phyloP scores from a whole-genome alignment of 2,329 filamentous ascomycete species.

The Colletotrichum neosansevieriae region DNA sequence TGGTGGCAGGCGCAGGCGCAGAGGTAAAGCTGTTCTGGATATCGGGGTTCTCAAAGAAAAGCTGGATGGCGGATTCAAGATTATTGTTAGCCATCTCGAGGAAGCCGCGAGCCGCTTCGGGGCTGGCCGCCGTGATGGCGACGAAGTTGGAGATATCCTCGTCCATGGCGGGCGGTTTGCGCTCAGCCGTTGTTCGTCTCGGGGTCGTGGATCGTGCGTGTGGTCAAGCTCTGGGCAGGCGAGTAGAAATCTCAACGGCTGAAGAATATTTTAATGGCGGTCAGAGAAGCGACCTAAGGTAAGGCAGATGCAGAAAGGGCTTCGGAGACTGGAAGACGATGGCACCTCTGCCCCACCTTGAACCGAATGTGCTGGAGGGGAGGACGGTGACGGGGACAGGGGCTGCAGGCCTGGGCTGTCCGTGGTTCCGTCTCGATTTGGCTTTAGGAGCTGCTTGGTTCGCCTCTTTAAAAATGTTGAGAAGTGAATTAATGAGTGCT shows the following conservation, averaged over 20 bases:
- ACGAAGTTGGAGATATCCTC: conserved; percentile 83
- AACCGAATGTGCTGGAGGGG: conserved; percentile 24
- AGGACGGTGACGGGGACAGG: neutral
- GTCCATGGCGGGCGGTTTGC: conserved; percentile 65
- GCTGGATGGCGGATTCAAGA: conserved; percentile 85
- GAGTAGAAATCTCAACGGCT: too few relatives aligned
- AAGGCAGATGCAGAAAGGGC: conserved; percentile 11
- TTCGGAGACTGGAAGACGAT: conserved; percentile 14
- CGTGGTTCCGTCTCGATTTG: neutral
- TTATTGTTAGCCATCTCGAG: conserved; percentile 87
- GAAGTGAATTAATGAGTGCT: neutral
- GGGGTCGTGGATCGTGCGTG: too few relatives aligned
- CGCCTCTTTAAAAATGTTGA: neutral
- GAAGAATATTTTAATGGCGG: conserved; percentile 12
- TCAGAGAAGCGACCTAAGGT: conserved; percentile 8
- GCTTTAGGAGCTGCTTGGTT: neutral
- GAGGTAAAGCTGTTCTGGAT: conserved; percentile 64
- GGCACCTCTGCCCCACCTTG: conserved; percentile 38
- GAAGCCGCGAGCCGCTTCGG: conserved; percentile 83
- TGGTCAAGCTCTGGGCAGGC: too few relatives aligned
- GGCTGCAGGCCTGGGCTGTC: conserved; percentile 18
- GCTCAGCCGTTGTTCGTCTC: neutral
- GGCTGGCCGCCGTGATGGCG: conserved; percentile 81
- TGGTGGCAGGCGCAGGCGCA: conserved; percentile 48
- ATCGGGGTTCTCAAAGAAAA: conserved; percentile 92